Conservation (phyloP, 176 grass and related monocot genomes). For the Musa acuminata region DNA sequence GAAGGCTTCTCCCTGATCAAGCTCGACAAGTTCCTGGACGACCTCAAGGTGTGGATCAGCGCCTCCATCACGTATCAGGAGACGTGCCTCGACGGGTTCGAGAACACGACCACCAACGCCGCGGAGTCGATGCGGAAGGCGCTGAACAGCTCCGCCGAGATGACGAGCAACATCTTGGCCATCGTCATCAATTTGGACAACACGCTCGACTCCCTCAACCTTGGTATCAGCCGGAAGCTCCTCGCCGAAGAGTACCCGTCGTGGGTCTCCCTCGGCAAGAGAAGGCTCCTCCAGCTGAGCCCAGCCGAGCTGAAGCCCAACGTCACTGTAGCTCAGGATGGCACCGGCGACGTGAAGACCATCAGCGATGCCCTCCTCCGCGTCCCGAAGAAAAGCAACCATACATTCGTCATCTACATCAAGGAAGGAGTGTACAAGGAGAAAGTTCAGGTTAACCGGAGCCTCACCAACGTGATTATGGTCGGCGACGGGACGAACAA, state of each 20-base stretch:
- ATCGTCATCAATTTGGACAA: background rate
- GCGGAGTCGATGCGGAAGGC: slow-evolving; percentile 13
- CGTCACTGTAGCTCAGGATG: slow-evolving; percentile 52
- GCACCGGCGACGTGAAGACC: slow-evolving; percentile 56
- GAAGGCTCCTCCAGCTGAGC: background rate
- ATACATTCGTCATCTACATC: slow-evolving; percentile 50
- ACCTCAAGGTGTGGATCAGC: slow-evolving; percentile 21
- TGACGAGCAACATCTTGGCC: slow-evolving; percentile 13
- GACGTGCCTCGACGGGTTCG: slow-evolving; percentile 19
- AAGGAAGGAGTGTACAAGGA: slow-evolving; percentile 64
- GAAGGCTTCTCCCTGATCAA: slow-evolving; percentile 62
- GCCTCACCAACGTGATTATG: slow-evolving; percentile 39
- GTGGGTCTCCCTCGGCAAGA: background rate
- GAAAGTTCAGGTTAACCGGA: slow-evolving; percentile 38
- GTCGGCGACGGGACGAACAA: slow-evolving; percentile 43
- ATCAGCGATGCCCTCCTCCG: slow-evolving; percentile 45
- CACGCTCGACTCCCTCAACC: background rate
- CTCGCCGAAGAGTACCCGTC: background rate
- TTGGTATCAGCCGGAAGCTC: background rate
- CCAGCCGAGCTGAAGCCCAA: background rate
- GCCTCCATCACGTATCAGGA: slow-evolving; percentile 11
- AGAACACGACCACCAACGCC: background rate
- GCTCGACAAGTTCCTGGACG: slow-evolving; percentile 47
- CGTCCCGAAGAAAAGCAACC: slow-evolving; percentile 26
- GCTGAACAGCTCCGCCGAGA: background rate